Conservation (phyloP, 768 basidiomycete species). For the Tricholoma hemisulphureum region DNA sequence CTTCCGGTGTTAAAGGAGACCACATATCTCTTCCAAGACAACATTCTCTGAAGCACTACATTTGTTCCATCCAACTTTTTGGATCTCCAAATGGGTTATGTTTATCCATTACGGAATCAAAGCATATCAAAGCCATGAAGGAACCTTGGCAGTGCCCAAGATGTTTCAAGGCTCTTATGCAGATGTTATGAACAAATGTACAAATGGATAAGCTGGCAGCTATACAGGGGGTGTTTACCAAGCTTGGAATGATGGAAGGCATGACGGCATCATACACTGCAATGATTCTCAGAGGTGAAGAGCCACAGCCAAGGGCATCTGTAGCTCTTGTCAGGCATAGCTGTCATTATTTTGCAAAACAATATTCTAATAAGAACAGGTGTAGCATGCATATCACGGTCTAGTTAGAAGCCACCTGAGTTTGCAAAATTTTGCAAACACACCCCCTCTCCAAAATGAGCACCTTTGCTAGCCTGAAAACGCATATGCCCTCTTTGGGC, state of each 20-base stretch:
- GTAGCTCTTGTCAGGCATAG: not conserved
- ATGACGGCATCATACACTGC: constrained; percentile 1
- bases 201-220: not conserved
- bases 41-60: constrained; percentile 1
- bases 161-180: not conserved
- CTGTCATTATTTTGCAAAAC: no score
- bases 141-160: not conserved
- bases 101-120: constrained; percentile 9
- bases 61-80: constrained; percentile 8
- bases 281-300: not conserved
- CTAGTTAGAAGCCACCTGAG: no score
- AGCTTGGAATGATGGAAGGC: not conserved
- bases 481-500: no score
- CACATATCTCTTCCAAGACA: constrained; percentile 5
- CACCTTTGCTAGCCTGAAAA: no score
- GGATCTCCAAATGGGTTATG: constrained; percentile 27
- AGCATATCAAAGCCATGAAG: no score
- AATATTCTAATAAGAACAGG: no score
- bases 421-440: no score
- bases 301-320: not conserved
- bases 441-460: no score
- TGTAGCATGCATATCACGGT: no score
- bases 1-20: not conserved
- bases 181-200: not conserved
- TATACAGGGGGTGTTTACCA: not conserved